Base-by-base conservation (phyloP, 2,329 filamentous ascomycete genomes). In the Trichoderma lentiforme region DNA sequence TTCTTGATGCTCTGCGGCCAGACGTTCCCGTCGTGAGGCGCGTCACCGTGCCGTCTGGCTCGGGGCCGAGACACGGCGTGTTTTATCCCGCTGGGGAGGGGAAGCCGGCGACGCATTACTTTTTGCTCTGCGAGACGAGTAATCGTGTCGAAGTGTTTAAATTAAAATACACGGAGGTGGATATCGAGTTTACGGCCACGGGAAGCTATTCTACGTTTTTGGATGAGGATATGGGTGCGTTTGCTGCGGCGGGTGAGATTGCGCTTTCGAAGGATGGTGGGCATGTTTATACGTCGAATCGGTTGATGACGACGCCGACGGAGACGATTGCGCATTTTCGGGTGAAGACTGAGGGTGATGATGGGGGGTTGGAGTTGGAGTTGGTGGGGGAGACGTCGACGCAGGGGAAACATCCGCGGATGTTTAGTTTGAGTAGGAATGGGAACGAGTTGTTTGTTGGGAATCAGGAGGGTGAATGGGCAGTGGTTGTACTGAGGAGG, bases 281-380 rank as follows among this genome's bases (percentile, higher is more conserved):
- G 73, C 80, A 86, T 77, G 74, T 87, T 18, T 88, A 88, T 78
- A 81, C 87, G 64, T 85, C 85, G 47, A 88, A 88, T 81, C 84
- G 86, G 3, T 73, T 86, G 39, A 84, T 81, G 1, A 84, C 83
- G 69, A 81, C 81, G 39, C 74, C 74, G 5, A 83, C 82, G 7
- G 86, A 88, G 79, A 84, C 79, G 75, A 83, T 88, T 76, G 81
- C 84, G 5, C 83, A 84, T 77, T 87, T 87, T 76, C 77, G 77
- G 74, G 74, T 83, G 60, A 66, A 73, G 8, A 2, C 3, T 24
- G 8, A 43, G 11, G 6, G 8, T 15, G 34, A 28, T 8, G 51
- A 12, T 2, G 53, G 21, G 3, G 70, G 12, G 5, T 7, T 70
- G 14, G 24, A 32, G n/a, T 79, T 85, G 71, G 74, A 77, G 53